Base-by-base conservation (phyloP, 2,329 filamentous ascomycete species). In the Trichophyton rubrum region DNA sequence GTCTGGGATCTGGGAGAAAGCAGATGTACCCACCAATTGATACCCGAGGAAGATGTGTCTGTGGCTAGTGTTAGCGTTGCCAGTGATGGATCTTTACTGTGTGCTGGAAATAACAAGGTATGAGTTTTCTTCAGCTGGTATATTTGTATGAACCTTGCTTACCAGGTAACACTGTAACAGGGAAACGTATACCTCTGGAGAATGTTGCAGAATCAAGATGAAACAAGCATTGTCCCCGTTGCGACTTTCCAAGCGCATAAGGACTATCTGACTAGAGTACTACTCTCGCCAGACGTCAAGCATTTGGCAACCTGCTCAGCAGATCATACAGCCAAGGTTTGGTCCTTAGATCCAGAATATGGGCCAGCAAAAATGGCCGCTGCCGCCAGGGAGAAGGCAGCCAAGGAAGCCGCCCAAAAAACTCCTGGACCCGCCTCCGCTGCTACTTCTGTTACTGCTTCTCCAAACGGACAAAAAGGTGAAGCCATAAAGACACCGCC, bases 1-100 rank as follows among this genome's bases (percentile, higher is more conserved):
- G 88, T 99, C 64, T 99, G 93, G 93, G 93, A 99, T 70, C 75
- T 99, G 61, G 90, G 90, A 7, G 91, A 97, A 80, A 97, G 96
- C 72, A 95, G 90, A 69, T 99, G 93, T 78, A 91, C 89, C 0
- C 92, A 97, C 73, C 89, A 97, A 75, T 81, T 99, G 65, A 95
- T 96, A 55, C 93, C 93, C 0, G 93, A 97, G 73, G 92, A 96
- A 67, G 92, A 97, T 69, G 89, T 96, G 45, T 87, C 89, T 0
- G 89, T 99, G 27, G 87, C 91, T 9, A 96, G 90, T 70, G 91
- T 99, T 30, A 97, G 93, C 1, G 91, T 99, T 58, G 93, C 93
- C 2, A 96, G 87, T 62, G 93, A 99, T 72, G 93, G 93, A 3
- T 89, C 89, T 35, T 82, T 97, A 62, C 84, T 99, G 1, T 96